These are phyloP conservation scores for Aspergillus pseudoglaucus DNA, from an alignment of 2,329 filamentous ascomycete species.

Conservation along the genomic window DNA sequence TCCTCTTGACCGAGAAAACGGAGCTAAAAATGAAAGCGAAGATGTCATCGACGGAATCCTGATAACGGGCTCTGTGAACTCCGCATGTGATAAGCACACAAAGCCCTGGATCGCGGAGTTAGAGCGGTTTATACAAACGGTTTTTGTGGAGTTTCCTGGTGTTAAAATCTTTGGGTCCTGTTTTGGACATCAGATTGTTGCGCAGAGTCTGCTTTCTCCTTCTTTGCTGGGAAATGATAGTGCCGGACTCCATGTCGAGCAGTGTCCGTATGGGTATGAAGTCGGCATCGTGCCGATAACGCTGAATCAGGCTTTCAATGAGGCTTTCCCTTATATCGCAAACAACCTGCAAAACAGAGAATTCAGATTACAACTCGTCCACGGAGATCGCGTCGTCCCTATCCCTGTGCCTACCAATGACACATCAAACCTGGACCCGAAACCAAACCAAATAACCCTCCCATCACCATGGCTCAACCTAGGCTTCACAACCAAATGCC, in stretches of 20 bases:
- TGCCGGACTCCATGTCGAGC: slow-evolving; percentile 15
- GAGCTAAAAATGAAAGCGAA: neutral
- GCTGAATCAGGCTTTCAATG: slow-evolving; percentile 15
- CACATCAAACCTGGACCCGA: neutral
- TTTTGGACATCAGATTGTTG: slow-evolving; percentile 28
- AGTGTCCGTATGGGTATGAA: slow-evolving; percentile 19
- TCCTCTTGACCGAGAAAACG: neutral
- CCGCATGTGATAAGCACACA: slow-evolving; percentile 20
- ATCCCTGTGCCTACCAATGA: neutral
- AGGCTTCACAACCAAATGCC: slow-evolving; percentile 19
- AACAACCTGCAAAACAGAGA: neutral
- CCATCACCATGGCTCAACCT: slow-evolving; percentile 25
- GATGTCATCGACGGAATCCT: slow-evolving; percentile 22
- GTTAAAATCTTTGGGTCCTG: slow-evolving; percentile 30
- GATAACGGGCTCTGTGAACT: slow-evolving; percentile 26
- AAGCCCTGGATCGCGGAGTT: slow-evolving; percentile 25
- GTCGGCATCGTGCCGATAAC: slow-evolving; percentile 23
- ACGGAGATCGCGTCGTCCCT: slow-evolving; percentile 25
- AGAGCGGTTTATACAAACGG: slow-evolving; percentile 18
- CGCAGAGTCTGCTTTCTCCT: slow-evolving; percentile 6
- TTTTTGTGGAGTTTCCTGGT: slow-evolving; percentile 20
- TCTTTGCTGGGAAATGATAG: neutral
- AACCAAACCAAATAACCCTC: slow-evolving; percentile 4
- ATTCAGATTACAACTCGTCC: slow-evolving; percentile 28
- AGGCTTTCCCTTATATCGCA: slow-evolving; percentile 7